These are phyloP conservation scores for Diaporthe batatas DNA, from an alignment of 2,329 filamentous ascomycete genomes.

Conservation along the genomic window DNA sequence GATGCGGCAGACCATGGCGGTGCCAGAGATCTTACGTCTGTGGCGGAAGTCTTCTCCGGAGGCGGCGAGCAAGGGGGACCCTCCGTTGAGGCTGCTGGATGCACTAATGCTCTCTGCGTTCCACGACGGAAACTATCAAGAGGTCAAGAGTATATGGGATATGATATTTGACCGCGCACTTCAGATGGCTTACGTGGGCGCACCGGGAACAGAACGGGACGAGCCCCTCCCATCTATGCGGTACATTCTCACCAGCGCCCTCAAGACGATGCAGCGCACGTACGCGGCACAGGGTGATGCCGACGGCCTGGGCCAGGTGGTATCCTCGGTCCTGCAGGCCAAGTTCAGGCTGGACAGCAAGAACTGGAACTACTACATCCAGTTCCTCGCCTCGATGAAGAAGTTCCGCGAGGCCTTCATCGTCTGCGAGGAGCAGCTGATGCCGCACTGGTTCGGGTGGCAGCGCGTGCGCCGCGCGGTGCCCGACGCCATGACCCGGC, in stretches of 20 bases:
- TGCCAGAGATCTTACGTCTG: slow-evolving; percentile 60
- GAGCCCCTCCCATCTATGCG: slow-evolving; percentile 63
- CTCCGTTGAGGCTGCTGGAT: slow-evolving; percentile 70
- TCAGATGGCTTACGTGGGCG: slow-evolving; percentile 54
- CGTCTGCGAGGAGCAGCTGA: slow-evolving; percentile 82
- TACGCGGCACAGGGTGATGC: slow-evolving; percentile 57
- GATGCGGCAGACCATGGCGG: slow-evolving; percentile 54
- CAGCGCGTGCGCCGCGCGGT: slow-evolving; percentile 47
- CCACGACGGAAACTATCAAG: slow-evolving; percentile 67
- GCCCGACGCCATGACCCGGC: slow-evolving; percentile 46
- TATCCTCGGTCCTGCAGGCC: slow-evolving; percentile 68
- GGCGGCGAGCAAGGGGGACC: slow-evolving; percentile 27
- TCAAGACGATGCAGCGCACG: slow-evolving; percentile 64
- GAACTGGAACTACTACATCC: slow-evolving; percentile 86
- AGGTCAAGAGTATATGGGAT: slow-evolving; percentile 77
- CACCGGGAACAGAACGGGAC: slow-evolving; percentile 45
- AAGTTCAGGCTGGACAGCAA: slow-evolving; percentile 82
- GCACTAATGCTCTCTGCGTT: slow-evolving; percentile 78
- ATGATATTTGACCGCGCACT: slow-evolving; percentile 68
- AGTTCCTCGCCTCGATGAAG: slow-evolving; percentile 72
- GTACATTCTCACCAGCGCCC: slow-evolving; percentile 64
- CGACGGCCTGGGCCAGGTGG: slow-evolving; percentile 61
- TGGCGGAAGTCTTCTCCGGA: slow-evolving; percentile 64
- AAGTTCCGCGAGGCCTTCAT: slow-evolving; percentile 76
- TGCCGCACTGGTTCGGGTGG: slow-evolving; percentile 86